phyloP scores from a whole-genome alignment of 306 rosid species.

The Cercis canadensis region DNA sequence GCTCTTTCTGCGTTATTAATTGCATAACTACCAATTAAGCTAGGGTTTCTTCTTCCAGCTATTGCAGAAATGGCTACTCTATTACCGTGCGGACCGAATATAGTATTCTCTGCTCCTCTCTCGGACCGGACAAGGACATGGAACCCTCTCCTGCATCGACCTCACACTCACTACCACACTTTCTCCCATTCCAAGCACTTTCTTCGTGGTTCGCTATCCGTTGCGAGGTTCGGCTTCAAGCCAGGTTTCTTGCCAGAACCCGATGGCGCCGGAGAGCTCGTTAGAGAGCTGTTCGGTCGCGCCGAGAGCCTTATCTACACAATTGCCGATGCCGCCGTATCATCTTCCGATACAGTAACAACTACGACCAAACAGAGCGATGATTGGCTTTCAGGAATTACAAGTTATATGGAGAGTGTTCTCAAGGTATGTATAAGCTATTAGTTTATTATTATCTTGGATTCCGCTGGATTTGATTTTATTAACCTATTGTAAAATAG shows the following conservation, averaged over 20 bases:
- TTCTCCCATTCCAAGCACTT: constrained; percentile 42
- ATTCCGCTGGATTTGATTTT: neutral
- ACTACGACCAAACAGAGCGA: constrained; percentile 61
- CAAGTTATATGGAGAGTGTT: constrained; percentile 75
- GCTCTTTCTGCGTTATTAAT: neutral
- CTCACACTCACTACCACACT: constrained; percentile 32
- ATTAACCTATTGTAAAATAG: too few relatives aligned
- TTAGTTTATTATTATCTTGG: too few relatives aligned
- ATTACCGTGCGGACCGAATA: constrained; percentile 51
- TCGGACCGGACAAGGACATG: constrained; percentile 43
- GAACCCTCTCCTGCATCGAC: constrained; percentile 48
- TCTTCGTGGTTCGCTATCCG: constrained; percentile 67
- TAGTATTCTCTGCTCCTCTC: constrained; percentile 50
- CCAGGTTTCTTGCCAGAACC: constrained; percentile 69
- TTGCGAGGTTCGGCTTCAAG: constrained; percentile 62
- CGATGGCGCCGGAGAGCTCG: constrained; percentile 46
- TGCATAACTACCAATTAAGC: neutral
- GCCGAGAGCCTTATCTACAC: constrained; percentile 85
- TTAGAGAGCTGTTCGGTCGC: constrained; percentile 60
- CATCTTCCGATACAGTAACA: constrained; percentile 57
- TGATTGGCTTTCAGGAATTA: constrained; percentile 93
- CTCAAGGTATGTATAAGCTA: constrained; percentile 67
- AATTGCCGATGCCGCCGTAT: constrained; percentile 85
- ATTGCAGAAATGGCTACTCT: constrained; percentile 59
- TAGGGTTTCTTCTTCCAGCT: constrained; percentile 7